These are phyloP conservation scores for Coniochaeta sp. DNA, from an alignment of 2,329 filamentous ascomycete genomes.

Conservation along the genomic window DNA sequence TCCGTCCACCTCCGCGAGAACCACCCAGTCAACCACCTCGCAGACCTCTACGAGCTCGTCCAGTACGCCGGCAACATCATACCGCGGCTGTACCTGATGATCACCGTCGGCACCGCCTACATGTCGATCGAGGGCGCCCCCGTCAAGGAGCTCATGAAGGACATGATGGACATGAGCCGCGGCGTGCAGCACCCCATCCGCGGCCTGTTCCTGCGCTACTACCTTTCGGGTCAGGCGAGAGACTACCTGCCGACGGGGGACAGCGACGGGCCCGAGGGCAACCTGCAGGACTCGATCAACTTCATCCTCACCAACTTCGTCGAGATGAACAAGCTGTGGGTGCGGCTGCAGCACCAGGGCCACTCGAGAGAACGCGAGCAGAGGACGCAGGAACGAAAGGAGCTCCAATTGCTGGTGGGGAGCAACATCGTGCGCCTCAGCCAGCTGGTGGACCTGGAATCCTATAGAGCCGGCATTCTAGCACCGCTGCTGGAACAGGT, in stretches of 20 bases:
- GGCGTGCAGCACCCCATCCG: slow-evolving; percentile 96
- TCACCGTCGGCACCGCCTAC: slow-evolving; percentile 97
- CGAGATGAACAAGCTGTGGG: slow-evolving; percentile 99
- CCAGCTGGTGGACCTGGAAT: slow-evolving; percentile 89
- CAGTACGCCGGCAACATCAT: slow-evolving; percentile 98
- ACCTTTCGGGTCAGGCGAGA: slow-evolving; percentile 87
- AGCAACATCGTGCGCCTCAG: slow-evolving; percentile 94
- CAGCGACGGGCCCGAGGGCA: slow-evolving; percentile 88
- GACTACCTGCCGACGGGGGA: slow-evolving; percentile 77
- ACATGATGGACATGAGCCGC: slow-evolving; percentile 99
- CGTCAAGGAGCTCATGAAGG: slow-evolving; percentile 99
- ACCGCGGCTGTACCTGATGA: slow-evolving; percentile 94
- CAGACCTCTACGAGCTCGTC: slow-evolving; percentile 94
- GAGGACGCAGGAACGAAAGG: slow-evolving; percentile 87
- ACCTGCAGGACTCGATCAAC: slow-evolving; percentile 94
- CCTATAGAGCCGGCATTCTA: slow-evolving; percentile 86
- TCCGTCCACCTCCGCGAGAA: slow-evolving; percentile 95
- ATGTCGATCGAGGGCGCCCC: slow-evolving; percentile 98
- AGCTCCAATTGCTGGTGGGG: slow-evolving; percentile 89
- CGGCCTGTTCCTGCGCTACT: slow-evolving; percentile 91
- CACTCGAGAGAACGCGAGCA: slow-evolving; percentile 92
- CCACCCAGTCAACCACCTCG: slow-evolving; percentile 94
- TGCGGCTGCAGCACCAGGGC: slow-evolving; percentile 92
- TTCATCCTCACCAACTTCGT: slow-evolving; percentile 98
- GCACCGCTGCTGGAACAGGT: slow-evolving; percentile 90